phyloP scores from a whole-genome alignment of 306 rosid genomes.

The Fragaria ananassa region DNA sequence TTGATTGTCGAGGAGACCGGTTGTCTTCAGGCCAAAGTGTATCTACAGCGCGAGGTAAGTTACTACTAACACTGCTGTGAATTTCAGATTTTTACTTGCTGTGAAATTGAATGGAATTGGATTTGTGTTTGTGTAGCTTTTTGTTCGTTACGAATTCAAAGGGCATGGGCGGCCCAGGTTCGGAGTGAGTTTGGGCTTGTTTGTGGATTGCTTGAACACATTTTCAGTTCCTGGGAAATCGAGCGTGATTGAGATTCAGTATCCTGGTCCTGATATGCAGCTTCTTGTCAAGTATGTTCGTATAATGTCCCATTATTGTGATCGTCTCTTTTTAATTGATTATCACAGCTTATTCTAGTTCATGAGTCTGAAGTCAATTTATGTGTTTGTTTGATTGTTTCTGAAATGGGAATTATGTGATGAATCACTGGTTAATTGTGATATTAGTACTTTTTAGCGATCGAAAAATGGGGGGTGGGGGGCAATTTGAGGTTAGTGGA shows the following conservation, averaged over 20 bases:
- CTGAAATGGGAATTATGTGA: neutral
- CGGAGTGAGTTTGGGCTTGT: constrained; percentile 83
- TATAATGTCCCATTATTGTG: neutral
- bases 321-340: neutral
- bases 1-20: constrained; percentile 79
- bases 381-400: neutral
- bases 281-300: constrained; percentile 73
- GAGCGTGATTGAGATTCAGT: constrained; percentile 60
- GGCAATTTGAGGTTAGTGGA: no score
- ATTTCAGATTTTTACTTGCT: neutral
- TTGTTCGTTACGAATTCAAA: constrained; percentile 65
- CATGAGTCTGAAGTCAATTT: neutral
- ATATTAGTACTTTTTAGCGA: neutral
- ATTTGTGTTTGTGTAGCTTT: constrained; percentile 43
- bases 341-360: neutral
- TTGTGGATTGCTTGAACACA: constrained; percentile 80
- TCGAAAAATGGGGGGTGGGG: no score
- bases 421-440: neutral
- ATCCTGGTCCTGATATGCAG: constrained; percentile 97
- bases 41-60: constrained; percentile 85
- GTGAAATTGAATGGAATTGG: neutral
- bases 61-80: neutral
- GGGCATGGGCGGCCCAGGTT: constrained; percentile 80
- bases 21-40: constrained; percentile 92
- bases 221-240: constrained; percentile 72